Percentiles rank a stretch among this genome's conserved stretches.
Conservation (phyloP, 306 rosid genomes). For the Gillenia trifoliata region DNA sequence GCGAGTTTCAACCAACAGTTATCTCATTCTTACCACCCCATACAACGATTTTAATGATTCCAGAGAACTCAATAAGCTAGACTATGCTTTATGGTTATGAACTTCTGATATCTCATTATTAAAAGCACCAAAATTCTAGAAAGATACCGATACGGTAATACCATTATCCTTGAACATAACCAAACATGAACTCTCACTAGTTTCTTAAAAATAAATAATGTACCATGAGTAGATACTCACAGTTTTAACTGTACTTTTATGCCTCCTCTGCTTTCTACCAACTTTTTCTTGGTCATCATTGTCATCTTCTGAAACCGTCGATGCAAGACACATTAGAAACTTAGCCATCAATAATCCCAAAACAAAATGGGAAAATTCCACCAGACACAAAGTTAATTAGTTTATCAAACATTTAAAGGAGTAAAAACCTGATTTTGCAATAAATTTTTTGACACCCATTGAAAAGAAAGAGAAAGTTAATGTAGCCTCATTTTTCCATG, state of each 20-base stretch:
- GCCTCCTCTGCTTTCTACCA: constrained; percentile 45
- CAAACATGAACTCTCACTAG: background rate
- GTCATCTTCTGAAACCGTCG: constrained; percentile 60
- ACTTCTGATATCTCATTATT: background rate
- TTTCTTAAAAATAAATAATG: background rate
- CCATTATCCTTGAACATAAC: background rate
- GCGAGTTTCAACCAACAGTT: background rate
- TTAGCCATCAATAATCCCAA: background rate
- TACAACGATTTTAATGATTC: background rate
- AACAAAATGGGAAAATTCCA: background rate
- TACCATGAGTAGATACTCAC: constrained; percentile 31
- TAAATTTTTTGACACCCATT: background rate
- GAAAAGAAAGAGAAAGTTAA: background rate
- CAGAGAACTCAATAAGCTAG: background rate
- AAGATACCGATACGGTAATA: background rate
- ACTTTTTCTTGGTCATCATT: constrained; percentile 30
- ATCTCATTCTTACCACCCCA: background rate
- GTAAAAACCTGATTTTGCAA: background rate
- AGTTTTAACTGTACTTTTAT: constrained; percentile 28
- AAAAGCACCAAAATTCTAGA: background rate
- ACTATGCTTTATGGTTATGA: background rate
- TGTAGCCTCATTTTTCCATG: background rate
- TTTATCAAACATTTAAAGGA: background rate
- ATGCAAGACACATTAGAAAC: background rate
- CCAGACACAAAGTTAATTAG: background rate